Percentiles rank a stretch among this genome's conserved stretches.
Evolutionary conservation across 495 filamentous ascomycete species (phyloP).

Genomic region (Penicillium angulare): DNA sequence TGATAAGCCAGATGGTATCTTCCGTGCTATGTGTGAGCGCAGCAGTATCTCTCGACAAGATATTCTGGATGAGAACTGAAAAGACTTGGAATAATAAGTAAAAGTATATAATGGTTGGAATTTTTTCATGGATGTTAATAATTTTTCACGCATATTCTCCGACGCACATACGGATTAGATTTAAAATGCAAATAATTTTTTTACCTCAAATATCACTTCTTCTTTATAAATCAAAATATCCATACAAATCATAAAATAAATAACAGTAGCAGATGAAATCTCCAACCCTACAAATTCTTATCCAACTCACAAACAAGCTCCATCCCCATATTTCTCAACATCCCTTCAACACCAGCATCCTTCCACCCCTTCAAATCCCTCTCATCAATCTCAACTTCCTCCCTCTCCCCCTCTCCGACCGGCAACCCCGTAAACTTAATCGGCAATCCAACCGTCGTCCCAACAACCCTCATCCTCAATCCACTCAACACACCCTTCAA

Average conservation of each 20-base stretch:
- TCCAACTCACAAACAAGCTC: conserved; percentile 30
- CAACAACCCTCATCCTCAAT: conserved; percentile 23
- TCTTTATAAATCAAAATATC: background rate
- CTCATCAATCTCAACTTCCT: conserved; percentile 19
- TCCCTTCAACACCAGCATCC: conserved; percentile 22
- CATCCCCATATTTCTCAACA: conserved; percentile 32
- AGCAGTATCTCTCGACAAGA: conserved; percentile 81
- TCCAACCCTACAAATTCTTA: conserved; percentile 14
- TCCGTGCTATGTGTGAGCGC: conserved; percentile 87
- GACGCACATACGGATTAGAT: background rate
- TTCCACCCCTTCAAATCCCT: conserved; percentile 26
- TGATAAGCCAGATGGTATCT: conserved; percentile 67
- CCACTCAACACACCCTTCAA: conserved; percentile 19
- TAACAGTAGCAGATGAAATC: background rate
- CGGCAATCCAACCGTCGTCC: conserved; percentile 18
- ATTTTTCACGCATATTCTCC: background rate
- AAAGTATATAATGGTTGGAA: background rate
- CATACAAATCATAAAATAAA: too few species aligned
- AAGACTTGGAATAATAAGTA: background rate
- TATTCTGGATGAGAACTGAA: conserved; percentile 22
- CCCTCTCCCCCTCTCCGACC: conserved; percentile 17
- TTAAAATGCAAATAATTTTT: background rate
- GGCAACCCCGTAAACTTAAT: conserved; percentile 24
- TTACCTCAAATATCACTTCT: background rate
- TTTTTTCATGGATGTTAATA: too few species aligned